Conservation (phyloP, 768 basidiomycete genomes). For the Phlebiopsis gigantea region DNA sequence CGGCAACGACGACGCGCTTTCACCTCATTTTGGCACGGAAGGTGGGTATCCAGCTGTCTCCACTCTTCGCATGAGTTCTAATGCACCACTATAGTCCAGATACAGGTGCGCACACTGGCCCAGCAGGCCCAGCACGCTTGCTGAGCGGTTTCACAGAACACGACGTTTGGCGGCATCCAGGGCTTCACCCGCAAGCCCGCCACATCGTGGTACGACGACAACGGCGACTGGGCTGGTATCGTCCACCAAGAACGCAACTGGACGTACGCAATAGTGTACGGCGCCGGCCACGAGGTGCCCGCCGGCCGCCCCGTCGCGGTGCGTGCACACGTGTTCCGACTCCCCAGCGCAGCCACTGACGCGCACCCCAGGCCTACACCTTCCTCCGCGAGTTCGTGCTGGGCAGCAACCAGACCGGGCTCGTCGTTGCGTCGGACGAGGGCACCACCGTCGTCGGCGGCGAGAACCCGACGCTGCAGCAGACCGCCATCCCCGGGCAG, state of each 20-base stretch:
- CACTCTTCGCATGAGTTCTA: not conserved
- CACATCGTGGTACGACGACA: constrained; percentile 62
- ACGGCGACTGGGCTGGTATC: constrained; percentile 54
- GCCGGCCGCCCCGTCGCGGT: constrained; percentile 38
- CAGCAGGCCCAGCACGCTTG: too few species aligned
- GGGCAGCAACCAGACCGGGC: constrained; percentile 55
- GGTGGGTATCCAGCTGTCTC: constrained; percentile 32
- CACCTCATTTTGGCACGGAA: constrained; percentile 60
- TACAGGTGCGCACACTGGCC: constrained; percentile 25
- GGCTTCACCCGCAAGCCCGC: constrained; percentile 67
- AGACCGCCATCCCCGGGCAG: constrained; percentile 45
- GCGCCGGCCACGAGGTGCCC: constrained; percentile 38
- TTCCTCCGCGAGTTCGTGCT: constrained; percentile 66
- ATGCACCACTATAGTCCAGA: not conserved
- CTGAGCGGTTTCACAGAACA: constrained; percentile 38
- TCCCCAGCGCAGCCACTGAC: not conserved
- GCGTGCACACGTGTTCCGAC: constrained; percentile 37
- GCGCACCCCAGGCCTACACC: constrained; percentile 44
- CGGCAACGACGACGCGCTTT: constrained; percentile 64
- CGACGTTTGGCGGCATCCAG: constrained; percentile 72
- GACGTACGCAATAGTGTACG: constrained; percentile 34
- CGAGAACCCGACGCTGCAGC: constrained; percentile 41
- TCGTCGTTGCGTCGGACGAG: constrained; percentile 34
- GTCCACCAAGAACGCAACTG: constrained; percentile 71
- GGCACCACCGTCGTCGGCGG: constrained; percentile 40